These are phyloP conservation scores for Lipomyces anomalus DNA, from an alignment of 805 yeast species.

Conservation along the genomic window DNA sequence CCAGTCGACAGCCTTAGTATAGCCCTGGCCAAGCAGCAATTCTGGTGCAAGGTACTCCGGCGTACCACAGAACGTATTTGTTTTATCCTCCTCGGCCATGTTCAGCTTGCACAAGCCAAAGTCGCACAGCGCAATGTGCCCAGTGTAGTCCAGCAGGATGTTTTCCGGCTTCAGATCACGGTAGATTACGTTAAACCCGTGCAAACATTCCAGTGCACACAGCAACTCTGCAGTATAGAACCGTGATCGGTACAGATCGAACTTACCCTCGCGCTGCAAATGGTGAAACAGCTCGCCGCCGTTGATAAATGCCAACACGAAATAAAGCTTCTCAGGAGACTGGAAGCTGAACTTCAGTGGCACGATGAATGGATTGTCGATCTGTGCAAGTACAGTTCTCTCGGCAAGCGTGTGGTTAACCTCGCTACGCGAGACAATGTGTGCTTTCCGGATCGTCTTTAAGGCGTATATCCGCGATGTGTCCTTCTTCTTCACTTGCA, in stretches of 20 bases:
- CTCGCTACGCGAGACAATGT: constrained; percentile 88
- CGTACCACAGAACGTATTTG: constrained; percentile 94
- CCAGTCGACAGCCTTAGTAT: constrained; percentile 95
- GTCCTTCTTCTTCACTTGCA: constrained; percentile 96
- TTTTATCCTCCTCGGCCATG: constrained; percentile 53
- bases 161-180: constrained; percentile 91
- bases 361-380: constrained; percentile 91
- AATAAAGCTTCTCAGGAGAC: constrained; percentile 87
- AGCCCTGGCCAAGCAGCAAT: constrained; percentile 82
- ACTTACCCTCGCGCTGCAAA: constrained; percentile 82
- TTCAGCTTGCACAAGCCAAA: constrained; percentile 94
- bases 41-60: constrained; percentile 98
- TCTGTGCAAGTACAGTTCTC: constrained; percentile 88
- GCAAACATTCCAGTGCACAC: constrained; percentile 88
- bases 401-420: constrained; percentile 96
- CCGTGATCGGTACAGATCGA: constrained; percentile 80
- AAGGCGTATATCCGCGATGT: constrained; percentile 92
- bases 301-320: constrained; percentile 87
- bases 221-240: constrained; percentile 92
- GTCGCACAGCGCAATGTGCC: constrained; percentile 96
- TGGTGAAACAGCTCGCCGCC: constrained; percentile 97
- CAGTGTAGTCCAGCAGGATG: constrained; percentile 91
- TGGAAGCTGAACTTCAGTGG: constrained; percentile 95
- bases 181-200: constrained; percentile 85
- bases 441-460: constrained; percentile 89